Evolutionary conservation across 805 yeast species (phyloP).

Genomic region (Cyberlindnera veronae): DNA sequence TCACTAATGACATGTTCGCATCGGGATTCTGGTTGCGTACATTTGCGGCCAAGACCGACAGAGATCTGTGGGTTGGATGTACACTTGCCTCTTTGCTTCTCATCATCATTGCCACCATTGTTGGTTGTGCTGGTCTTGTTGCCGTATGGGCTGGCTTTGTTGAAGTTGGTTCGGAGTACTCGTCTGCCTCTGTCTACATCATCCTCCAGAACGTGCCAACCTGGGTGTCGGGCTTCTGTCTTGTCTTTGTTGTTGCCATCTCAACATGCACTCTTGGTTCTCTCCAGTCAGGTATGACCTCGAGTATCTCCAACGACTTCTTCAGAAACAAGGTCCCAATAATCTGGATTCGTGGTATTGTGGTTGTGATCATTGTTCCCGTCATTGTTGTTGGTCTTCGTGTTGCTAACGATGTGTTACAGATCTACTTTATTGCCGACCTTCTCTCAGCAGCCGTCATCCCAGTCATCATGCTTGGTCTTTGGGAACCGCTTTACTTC

Average conservation of each 20-base stretch:
- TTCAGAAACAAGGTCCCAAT: slow-evolving; percentile 77
- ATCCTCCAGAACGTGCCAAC: slow-evolving; percentile 69
- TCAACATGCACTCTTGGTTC: slow-evolving; percentile 91
- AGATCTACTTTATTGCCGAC: slow-evolving; percentile 88
- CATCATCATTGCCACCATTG: slow-evolving; percentile 59
- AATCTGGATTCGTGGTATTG: slow-evolving; percentile 64
- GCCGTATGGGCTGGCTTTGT: slow-evolving; percentile 86
- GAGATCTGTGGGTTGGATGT: slow-evolving; percentile 72
- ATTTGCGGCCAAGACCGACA: slow-evolving; percentile 78
- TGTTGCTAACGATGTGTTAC: slow-evolving; percentile 78
- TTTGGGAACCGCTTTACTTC: slow-evolving; percentile 63
- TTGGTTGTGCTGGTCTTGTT: slow-evolving; percentile 79
- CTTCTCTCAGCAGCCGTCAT: slow-evolving; percentile 82
- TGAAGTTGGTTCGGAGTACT: slow-evolving; percentile 43
- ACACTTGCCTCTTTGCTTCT: slow-evolving; percentile 68
- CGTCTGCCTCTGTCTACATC: slow-evolving; percentile 69
- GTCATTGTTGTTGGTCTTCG: slow-evolving; percentile 79
- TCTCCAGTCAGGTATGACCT: slow-evolving; percentile 81
- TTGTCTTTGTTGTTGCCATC: slow-evolving; percentile 67
- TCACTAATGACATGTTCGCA: slow-evolving; percentile 86
- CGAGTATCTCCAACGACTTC: slow-evolving; percentile 84
- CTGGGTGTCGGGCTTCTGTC: slow-evolving; percentile 82
- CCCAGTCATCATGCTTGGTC: slow-evolving; percentile 79
- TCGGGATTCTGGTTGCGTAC: slow-evolving; percentile 95
- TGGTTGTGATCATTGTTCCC: slow-evolving; percentile 79